Evolutionary conservation across 148 eudicot species (phyloP).

Genomic region (Rhododendron molle): DNA sequence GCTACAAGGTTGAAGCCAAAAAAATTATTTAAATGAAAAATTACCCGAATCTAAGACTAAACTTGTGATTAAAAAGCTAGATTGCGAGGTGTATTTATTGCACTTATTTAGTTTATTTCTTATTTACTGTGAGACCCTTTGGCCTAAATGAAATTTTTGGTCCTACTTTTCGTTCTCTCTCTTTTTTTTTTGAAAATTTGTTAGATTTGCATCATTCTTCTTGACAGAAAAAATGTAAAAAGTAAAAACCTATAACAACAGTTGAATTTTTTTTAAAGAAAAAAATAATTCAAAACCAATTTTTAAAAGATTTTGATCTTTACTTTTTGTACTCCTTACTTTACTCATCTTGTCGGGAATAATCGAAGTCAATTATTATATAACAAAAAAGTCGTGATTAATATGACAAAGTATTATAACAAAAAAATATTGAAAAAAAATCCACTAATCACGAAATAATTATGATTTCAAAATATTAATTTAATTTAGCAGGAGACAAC

Average conservation of each 20-base stretch:
- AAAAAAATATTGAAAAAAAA: not conserved
- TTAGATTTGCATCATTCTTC: not conserved
- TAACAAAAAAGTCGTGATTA: too few species aligned
- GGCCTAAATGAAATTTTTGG: not conserved
- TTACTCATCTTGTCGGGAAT: not conserved
- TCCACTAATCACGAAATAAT: not conserved
- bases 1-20: too few species aligned
- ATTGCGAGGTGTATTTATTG: too few species aligned
- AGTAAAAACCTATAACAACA: not conserved
- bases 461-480: too few species aligned
- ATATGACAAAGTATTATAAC: too few species aligned
- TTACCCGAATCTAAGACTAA: too few species aligned
- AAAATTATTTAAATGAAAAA: too few species aligned
- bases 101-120: not conserved
- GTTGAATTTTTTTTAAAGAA: not conserved
- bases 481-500: not conserved
- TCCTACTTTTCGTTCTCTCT: not conserved
- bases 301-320: not conserved
- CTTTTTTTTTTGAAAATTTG: not conserved
- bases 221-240: not conserved
- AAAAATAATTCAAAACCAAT: not conserved
- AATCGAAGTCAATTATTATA: not conserved
- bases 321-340: too few species aligned
- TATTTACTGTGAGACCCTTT: not conserved
- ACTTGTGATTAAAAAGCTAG: too few species aligned